phyloP scores from a whole-genome alignment of 1,284 basidiomycete genomes.

The Boletus mariae region DNA sequence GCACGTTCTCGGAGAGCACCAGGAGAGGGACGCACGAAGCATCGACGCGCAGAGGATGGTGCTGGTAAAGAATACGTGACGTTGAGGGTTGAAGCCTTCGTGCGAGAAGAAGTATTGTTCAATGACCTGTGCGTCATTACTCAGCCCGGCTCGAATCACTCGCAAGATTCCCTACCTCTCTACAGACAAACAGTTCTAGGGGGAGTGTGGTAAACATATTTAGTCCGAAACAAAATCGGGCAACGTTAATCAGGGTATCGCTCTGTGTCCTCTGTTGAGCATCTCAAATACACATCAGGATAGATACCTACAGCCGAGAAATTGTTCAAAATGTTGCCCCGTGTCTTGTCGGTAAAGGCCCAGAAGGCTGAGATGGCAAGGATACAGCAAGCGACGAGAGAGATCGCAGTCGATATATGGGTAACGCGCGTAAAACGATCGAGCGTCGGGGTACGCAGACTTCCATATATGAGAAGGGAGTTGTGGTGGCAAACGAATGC shows the following conservation, averaged over 20 bases:
- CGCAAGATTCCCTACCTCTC: conserved; percentile 57
- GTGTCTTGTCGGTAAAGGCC: conserved; percentile 92
- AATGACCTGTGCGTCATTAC: conserved; percentile 57
- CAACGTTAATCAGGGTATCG: conserved; percentile 88
- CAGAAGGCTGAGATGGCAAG: conserved; percentile 91
- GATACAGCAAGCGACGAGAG: conserved; percentile 76
- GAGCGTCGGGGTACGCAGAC: conserved; percentile 87
- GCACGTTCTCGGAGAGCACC: neutral
- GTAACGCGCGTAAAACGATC: conserved; percentile 94
- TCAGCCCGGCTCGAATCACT: conserved; percentile 7
- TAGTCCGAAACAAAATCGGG: conserved; percentile 91
- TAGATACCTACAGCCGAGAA: conserved; percentile 60
- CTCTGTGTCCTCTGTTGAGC: conserved; percentile 41
- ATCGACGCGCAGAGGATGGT: conserved; percentile 82
- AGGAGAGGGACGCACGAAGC: conserved; percentile 52
- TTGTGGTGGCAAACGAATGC: conserved; percentile 95
- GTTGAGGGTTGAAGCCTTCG: conserved; percentile 72
- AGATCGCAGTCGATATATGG: conserved; percentile 84
- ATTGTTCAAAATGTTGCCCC: conserved; percentile 93
- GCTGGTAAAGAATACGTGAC: conserved; percentile 91
- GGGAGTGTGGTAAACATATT: conserved; percentile 99
- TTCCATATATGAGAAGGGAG: conserved; percentile 92
- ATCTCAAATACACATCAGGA: neutral
- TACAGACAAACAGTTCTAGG: conserved; percentile 89
- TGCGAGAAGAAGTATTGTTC: conserved; percentile 92